Evolutionary conservation across 345 rosid species (phyloP), one percentile per base, ranked within the genome.

Genomic region (Lepidium africanum): DNA sequence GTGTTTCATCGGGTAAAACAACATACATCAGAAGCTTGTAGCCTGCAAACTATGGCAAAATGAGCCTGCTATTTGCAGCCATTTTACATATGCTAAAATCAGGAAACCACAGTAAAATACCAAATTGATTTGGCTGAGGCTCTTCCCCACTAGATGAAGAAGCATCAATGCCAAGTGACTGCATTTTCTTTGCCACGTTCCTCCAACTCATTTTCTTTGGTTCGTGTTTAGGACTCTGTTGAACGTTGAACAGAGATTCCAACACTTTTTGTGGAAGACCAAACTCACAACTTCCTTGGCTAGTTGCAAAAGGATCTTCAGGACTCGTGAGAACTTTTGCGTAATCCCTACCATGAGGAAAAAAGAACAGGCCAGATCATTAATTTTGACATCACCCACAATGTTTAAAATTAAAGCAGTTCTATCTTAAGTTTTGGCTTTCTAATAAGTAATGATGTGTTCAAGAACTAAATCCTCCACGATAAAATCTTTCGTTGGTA

Each of bases 141-240:
- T 76, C 81, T 69, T 72, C 72, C 57, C 70, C 78, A 65, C 69
- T 72, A 78, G 88, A 78, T 19, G 73, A 64, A 75, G 67, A 63
- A 69, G 66, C 63, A 80, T 83, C 86, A 73, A 76, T 38, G 68
- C 64, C 81, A 62, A 92, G 80, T 15, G 83, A 78, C 73, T 81
- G 88, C 90, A 90, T 72, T 80, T 93, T 90, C 81, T 84, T 93
- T 42, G 83, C 91, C 52, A 90, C 84, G 57, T 85, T 81, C 81
- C 84, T 85, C 98, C 98, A 93, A 77, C 79, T 82, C 97, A 90
- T 87, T 36, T 87, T 78, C 73, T 75, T 69, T 51, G 90, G 85
- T 79, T 88, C 94, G 23, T 76, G 83, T 70, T 85, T 85, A 63
- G 85, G 52, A 76, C 85, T 87, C 80, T 67, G 79, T 59, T 85